A percentile compares a stretch with the other conserved stretches of the same genome.
phyloP scores from a whole-genome alignment of 2,329 filamentous ascomycete genomes.

The Pseudopithomyces maydicus region DNA sequence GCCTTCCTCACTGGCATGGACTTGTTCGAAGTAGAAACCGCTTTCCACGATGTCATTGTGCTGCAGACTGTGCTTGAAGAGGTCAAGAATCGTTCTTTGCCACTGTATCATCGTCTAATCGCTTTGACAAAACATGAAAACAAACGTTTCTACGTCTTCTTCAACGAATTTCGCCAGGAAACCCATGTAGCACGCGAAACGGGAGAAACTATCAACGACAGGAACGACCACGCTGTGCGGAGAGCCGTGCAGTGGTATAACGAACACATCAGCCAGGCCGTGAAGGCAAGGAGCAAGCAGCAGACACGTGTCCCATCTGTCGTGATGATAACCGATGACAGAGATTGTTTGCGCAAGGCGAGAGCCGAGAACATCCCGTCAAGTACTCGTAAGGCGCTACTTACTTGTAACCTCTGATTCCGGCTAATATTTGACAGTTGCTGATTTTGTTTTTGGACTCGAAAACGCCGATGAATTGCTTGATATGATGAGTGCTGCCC shows the following conservation, averaged over 20 bases:
- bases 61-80: slow-evolving; percentile 96
- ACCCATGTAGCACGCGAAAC: slow-evolving; percentile 78
- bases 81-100: slow-evolving; percentile 88
- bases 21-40: slow-evolving; percentile 87
- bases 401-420: background rate
- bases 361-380: slow-evolving; percentile 75
- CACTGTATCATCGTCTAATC: slow-evolving; percentile 91
- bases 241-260: slow-evolving; percentile 88
- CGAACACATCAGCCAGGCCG: slow-evolving; percentile 72
- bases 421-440: slow-evolving; percentile 36
- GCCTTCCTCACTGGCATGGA: slow-evolving; percentile 96
- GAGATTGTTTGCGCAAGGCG: slow-evolving; percentile 82
- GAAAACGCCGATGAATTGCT: slow-evolving; percentile 84
- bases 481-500: slow-evolving; percentile 88
- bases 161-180: slow-evolving; percentile 96
- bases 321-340: slow-evolving; percentile 94
- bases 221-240: slow-evolving; percentile 91
- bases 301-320: slow-evolving; percentile 70
- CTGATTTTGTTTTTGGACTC: slow-evolving; percentile 81
- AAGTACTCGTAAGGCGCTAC: slow-evolving; percentile 53
- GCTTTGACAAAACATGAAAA: slow-evolving; percentile 92
- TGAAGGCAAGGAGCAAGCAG: slow-evolving; percentile 58
- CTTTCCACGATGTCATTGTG: slow-evolving; percentile 96
- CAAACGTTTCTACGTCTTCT: slow-evolving; percentile 98
- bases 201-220: slow-evolving; percentile 91